These are phyloP conservation scores for Apiospora pterosperma DNA, from an alignment of 2,329 filamentous ascomycete genomes.

Conservation along the genomic window DNA sequence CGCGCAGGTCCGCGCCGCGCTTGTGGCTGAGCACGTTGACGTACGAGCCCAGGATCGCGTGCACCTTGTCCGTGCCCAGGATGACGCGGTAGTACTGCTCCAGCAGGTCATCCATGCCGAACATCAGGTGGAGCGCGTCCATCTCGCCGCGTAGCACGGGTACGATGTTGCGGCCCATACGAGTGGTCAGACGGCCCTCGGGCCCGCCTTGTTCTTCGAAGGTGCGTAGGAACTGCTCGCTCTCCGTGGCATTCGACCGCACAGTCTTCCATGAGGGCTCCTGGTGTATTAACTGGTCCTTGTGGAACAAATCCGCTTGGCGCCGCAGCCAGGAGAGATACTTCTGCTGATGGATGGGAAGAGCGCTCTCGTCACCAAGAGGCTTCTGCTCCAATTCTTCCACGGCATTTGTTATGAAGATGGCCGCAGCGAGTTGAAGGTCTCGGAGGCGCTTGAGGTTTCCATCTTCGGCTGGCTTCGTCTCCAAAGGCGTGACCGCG, in stretches of 20 bases:
- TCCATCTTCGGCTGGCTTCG: background rate
- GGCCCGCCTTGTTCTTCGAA: background rate
- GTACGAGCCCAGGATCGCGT: slow-evolving; percentile 23
- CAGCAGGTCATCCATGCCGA: slow-evolving; percentile 1
- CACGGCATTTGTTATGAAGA: background rate
- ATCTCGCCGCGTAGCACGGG: background rate
- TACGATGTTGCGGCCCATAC: slow-evolving; percentile 4
- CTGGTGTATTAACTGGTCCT: background rate
- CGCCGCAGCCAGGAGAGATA: slow-evolving; percentile 2
- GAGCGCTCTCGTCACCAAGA: background rate
- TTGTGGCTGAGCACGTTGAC: slow-evolving; percentile 24
- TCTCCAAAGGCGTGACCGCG: background rate
- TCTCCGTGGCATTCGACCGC: background rate
- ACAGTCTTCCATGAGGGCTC: background rate
- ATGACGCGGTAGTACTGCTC: slow-evolving; percentile 7
- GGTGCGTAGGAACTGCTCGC: background rate
- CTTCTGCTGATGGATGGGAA: background rate
- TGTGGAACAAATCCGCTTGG: background rate
- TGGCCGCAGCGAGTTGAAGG: background rate
- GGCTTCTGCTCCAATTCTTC: background rate
- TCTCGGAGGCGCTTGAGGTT: background rate
- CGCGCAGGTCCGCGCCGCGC: slow-evolving; percentile 23
- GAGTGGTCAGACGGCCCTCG: background rate
- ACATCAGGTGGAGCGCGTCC: slow-evolving; percentile 4
- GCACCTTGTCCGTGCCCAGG: background rate